Base-by-base conservation (phyloP, 2,329 filamentous ascomycete genomes). In the Neoascochyta sp. region DNA sequence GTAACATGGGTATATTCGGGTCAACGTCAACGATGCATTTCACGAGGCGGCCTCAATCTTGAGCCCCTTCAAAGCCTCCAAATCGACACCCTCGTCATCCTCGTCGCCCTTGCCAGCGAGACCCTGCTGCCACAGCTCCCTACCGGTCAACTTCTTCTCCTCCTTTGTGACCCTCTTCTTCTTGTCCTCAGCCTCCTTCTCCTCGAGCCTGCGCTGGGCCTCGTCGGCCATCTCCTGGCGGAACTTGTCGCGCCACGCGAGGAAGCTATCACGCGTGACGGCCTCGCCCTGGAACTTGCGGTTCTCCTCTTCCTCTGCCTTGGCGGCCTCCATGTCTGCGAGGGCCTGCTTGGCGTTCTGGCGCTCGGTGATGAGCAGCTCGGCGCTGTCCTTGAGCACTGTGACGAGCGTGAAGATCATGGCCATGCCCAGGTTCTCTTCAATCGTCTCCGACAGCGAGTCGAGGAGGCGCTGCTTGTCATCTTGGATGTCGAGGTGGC, bases 391-490 rank as follows among this genome's bases (percentile, higher is more conserved):
- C 60, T 95, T 96, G 38, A 98, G 68, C 0, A 83, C 79, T 9
- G 84, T 86, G 31, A 93, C 83, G 14, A 98, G 70, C 0, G 90
- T 87, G 65, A 96, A 98, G 1, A 98, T 70, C 92, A 98, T 98
- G 32, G 88, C 86, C 83, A 96, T 96, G 41, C 92, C 92, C 37
- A 96, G 67, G 49, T 89, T 96, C 63, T 98, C 92, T 60, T 92
- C 81, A 19, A 95, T 83, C 0, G 82, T 85, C 10, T 83, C 79
- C 21, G 78, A 64, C 9, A 96, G 70, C 2, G 76, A 75, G 28
- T 80, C 71, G 10, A 96, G 75, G 9, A 98, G 77, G 29, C 67
- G 65, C 11, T 78, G 72, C 58, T 86, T 87, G 70, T 98, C 92
- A 27, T 83, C 79, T 50, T 82, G 75, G 25, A 96, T 73, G 57